A percentile compares a stretch with the other conserved stretches of the same genome.
These are phyloP conservation scores for Xylariaceae sp. DNA, from an alignment of 2,329 filamentous ascomycete genomes.

Conservation along the genomic window DNA sequence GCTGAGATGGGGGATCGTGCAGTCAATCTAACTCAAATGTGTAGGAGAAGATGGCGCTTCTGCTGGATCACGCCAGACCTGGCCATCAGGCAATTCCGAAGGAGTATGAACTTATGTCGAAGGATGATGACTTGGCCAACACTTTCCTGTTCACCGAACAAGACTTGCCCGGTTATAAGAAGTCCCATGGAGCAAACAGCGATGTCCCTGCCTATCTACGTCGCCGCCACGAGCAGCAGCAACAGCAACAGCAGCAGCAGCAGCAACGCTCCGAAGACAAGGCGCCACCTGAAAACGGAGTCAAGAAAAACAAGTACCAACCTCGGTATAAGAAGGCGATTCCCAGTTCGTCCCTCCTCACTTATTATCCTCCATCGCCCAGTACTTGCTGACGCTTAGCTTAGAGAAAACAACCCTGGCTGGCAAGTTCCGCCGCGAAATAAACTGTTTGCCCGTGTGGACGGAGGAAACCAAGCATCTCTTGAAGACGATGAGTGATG, in stretches of 20 bases:
- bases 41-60: constrained; percentile 53
- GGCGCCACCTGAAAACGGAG: constrained; percentile 41
- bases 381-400: constrained; percentile 9
- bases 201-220: constrained; percentile 54
- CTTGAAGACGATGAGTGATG: constrained; percentile 52
- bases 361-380: constrained; percentile 16
- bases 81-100: constrained; percentile 74
- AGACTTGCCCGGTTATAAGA: constrained; percentile 74
- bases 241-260: constrained; percentile 33
- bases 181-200: constrained; percentile 52
- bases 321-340: constrained; percentile 68
- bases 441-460: constrained; percentile 67
- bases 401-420: constrained; percentile 72
- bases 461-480: constrained; percentile 64
- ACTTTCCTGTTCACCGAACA: constrained; percentile 93
- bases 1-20: constrained; percentile 21
- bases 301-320: constrained; percentile 42
- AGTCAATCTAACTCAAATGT: constrained; percentile 9
- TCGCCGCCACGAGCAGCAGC: constrained; percentile 39
- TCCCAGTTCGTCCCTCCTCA: constrained; percentile 56
- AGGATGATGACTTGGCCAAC: constrained; percentile 62
- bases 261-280: constrained; percentile 40
- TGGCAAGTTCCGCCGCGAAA: constrained; percentile 69
- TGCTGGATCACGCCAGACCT: constrained; percentile 58
- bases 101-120: constrained; percentile 77